These are phyloP conservation scores for Aristolochia contorta DNA, from an alignment of 164 flowering plant genomes.

Conservation along the genomic window DNA sequence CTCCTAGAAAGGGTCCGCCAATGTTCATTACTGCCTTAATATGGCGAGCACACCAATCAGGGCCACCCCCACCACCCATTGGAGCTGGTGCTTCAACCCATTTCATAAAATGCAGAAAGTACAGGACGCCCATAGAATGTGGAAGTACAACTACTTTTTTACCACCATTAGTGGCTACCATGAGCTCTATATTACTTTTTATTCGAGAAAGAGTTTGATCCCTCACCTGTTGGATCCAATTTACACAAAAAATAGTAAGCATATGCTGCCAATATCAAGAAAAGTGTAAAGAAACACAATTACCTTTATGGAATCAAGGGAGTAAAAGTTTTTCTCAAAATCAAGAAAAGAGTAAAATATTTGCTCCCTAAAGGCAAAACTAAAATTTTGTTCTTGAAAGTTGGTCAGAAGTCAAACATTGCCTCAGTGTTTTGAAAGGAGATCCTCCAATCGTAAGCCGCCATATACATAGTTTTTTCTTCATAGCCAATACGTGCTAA, in stretches of 20 bases:
- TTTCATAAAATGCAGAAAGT: constrained; percentile 61
- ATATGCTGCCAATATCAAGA: constrained; percentile 1
- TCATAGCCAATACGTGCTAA: constrained; percentile 63
- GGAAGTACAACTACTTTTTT: constrained; percentile 56
- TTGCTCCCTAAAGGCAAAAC: neutral
- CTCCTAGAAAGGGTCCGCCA: constrained; percentile 95
- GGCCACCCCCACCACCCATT: constrained; percentile 65
- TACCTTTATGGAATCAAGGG: neutral
- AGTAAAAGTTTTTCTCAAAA: too few relatives aligned
- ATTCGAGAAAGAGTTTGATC: constrained; percentile 52
- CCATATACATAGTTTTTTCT: constrained; percentile 68
- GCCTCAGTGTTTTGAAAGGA: constrained; percentile 63
- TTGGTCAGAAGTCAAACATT: constrained; percentile 5
- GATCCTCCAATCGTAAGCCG: constrained; percentile 63
- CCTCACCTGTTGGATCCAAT: constrained; percentile 29
- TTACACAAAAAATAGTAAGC: neutral
- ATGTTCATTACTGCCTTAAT: constrained; percentile 58
- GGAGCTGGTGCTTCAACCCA: constrained; percentile 72
- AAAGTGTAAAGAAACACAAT: neutral
- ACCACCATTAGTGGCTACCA: constrained; percentile 49
- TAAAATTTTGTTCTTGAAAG: neutral
- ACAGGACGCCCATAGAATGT: constrained; percentile 64
- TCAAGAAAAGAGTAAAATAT: neutral
- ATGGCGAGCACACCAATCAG: constrained; percentile 54
- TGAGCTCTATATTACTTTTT: constrained; percentile 56